phyloP scores from a whole-genome alignment of 148 eudicot species.

The Gaultheria prostrata region DNA sequence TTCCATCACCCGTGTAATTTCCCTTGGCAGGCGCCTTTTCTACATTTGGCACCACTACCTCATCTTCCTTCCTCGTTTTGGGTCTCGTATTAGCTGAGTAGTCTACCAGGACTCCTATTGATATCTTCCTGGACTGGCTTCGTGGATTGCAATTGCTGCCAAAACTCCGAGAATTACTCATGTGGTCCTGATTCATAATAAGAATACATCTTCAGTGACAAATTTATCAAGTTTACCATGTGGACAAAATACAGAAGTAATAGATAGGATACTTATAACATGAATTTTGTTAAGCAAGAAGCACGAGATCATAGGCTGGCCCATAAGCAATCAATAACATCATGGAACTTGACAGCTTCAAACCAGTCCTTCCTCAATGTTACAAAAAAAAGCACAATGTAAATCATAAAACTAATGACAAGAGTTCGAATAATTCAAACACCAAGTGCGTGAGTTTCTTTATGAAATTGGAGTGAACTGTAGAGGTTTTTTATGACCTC shows the following conservation, averaged over 20 bases:
- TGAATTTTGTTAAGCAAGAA: neutral
- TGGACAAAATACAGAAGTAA: neutral
- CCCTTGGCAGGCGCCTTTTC: conserved; percentile 29
- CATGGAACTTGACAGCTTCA: neutral
- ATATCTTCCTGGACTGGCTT: conserved; percentile 77
- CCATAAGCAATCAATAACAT: neutral
- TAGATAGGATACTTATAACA: neutral
- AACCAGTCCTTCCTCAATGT: neutral
- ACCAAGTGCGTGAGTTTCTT: neutral
- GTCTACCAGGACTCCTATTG: conserved; percentile 63
- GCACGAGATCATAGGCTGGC: neutral
- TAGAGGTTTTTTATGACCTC: neutral
- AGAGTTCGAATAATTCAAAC: neutral
- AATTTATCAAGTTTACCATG: neutral
- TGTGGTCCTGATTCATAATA: conserved; percentile 35
- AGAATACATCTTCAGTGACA: neutral
- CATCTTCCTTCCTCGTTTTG: conserved; percentile 22
- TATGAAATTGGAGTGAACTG: neutral
- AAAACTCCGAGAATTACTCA: conserved; percentile 51
- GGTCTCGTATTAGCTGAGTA: conserved; percentile 26
- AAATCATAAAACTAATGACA: neutral
- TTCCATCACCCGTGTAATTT: conserved; percentile 21
- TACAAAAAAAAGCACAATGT: neutral
- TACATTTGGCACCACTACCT: conserved; percentile 9
- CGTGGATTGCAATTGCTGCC: conserved; percentile 43